Evolutionary conservation across 305 asterid genomes (phyloP).

Genomic region (Fraxinus dipetala): DNA sequence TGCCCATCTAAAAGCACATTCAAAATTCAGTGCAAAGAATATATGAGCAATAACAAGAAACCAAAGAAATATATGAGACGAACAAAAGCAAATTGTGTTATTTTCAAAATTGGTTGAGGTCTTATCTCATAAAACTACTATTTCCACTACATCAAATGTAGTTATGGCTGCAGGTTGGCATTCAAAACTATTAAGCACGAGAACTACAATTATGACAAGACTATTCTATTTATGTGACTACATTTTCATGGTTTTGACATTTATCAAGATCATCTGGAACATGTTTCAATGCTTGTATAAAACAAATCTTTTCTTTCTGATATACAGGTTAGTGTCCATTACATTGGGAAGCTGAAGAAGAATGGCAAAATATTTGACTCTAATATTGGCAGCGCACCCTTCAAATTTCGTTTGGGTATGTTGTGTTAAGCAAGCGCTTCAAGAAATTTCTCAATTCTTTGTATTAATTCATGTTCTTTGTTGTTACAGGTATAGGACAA

Average conservation of each 20-base stretch:
- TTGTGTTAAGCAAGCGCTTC: slow-evolving; percentile 1
- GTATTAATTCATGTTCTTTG: slow-evolving; percentile 19
- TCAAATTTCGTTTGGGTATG: slow-evolving; percentile 81
- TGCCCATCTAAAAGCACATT: neutral
- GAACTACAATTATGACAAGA: neutral
- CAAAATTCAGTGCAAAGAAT: neutral
- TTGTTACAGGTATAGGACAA: slow-evolving; percentile 73
- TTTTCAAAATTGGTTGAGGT: neutral
- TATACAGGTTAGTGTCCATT: slow-evolving; percentile 66
- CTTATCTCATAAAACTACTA: neutral
- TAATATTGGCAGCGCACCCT: slow-evolving; percentile 70
- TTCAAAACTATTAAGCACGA: neutral
- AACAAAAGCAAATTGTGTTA: neutral
- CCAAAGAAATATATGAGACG: neutral
- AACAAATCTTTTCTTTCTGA: slow-evolving; percentile 9
- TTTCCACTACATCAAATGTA: neutral
- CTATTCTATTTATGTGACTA: neutral
- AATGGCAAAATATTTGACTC: slow-evolving; percentile 71
- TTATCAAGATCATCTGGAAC: neutral
- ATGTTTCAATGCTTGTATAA: neutral
- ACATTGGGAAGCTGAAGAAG: slow-evolving; percentile 80
- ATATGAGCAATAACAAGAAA: neutral
- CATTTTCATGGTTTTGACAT: neutral
- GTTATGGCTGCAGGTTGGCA: neutral
- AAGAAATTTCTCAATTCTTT: neutral